Evolutionary conservation across 2,329 filamentous ascomycete genomes (phyloP).

Genomic region (Geosmithia flava): DNA sequence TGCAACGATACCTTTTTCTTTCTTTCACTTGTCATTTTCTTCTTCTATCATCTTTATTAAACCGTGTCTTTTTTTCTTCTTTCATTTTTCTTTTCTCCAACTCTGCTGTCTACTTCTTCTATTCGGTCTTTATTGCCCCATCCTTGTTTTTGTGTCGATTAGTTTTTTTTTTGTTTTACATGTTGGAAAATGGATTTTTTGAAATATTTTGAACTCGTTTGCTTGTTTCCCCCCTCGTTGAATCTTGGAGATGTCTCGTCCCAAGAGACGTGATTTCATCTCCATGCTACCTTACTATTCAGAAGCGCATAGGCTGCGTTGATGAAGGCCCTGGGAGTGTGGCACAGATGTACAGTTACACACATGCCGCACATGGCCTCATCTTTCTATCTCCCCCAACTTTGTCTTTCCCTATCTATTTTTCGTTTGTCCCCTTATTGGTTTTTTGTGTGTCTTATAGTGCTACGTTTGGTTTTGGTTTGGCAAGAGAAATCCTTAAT

Average conservation of each 20-base stretch:
- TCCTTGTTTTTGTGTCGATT: neutral
- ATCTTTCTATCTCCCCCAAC: no score
- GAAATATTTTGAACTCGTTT: neutral
- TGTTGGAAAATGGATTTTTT: neutral
- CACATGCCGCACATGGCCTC: neutral
- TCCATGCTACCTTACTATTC: neutral
- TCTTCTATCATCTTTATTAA: neutral
- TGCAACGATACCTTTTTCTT: neutral
- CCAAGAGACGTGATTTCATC: no score
- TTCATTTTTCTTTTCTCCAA: neutral
- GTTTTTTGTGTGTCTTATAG: no score
- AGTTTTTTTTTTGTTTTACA: neutral
- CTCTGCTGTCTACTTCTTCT: neutral
- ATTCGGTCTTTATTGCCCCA: neutral
- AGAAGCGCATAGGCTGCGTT: neutral
- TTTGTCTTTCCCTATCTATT: no score
- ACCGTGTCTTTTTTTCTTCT: neutral
- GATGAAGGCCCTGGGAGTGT: neutral
- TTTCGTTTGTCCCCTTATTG: no score
- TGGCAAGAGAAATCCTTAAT: no score
- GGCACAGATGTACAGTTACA: neutral
- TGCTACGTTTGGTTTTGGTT: no score
- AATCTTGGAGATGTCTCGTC: neutral
- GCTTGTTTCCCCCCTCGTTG: no score
- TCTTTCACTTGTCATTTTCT: neutral